A percentile compares a stretch with the other conserved stretches of the same genome.
Conservation (phyloP, 2,329 filamentous ascomycete genomes). For the Penicillium sp. region DNA sequence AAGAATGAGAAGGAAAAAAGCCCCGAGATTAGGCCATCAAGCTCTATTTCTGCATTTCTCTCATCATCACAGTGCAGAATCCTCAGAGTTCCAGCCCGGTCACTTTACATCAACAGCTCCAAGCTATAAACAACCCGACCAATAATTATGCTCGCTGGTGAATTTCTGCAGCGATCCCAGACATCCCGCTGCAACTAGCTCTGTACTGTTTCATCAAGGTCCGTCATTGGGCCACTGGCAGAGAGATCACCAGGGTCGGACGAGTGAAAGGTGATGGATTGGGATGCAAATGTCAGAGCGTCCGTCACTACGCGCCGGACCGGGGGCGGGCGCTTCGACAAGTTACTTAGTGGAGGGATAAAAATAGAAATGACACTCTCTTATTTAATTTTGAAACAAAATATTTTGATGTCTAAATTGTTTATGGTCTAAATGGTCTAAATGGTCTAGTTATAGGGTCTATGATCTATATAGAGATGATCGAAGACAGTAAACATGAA, state of each 20-base stretch:
- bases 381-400: neutral
- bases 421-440: neutral
- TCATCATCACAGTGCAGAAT: constrained; percentile 4
- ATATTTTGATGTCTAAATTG: neutral
- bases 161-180: constrained; percentile 18
- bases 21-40: constrained; percentile 4
- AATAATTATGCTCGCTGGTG: constrained; percentile 9
- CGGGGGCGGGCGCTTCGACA: constrained; percentile 18
- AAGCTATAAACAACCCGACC: constrained; percentile 8
- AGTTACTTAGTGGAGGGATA: constrained; percentile 8
- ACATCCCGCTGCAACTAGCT: constrained; percentile 13
- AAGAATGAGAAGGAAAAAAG: neutral
- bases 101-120: neutral
- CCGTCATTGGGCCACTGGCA: constrained; percentile 6
- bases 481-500: neutral
- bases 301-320: constrained; percentile 14
- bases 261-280: constrained; percentile 5
- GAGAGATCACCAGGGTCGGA: constrained; percentile 11
- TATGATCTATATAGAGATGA: too few relatives aligned
- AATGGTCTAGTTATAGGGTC: too few relatives aligned
- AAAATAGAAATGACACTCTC: constrained; percentile 15
- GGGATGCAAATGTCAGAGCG: constrained; percentile 4
- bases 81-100: neutral
- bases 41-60: constrained; percentile 10
- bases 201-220: neutral